Conservation (phyloP, 2,329 filamentous ascomycete species). For the Botrytis medusae region DNA sequence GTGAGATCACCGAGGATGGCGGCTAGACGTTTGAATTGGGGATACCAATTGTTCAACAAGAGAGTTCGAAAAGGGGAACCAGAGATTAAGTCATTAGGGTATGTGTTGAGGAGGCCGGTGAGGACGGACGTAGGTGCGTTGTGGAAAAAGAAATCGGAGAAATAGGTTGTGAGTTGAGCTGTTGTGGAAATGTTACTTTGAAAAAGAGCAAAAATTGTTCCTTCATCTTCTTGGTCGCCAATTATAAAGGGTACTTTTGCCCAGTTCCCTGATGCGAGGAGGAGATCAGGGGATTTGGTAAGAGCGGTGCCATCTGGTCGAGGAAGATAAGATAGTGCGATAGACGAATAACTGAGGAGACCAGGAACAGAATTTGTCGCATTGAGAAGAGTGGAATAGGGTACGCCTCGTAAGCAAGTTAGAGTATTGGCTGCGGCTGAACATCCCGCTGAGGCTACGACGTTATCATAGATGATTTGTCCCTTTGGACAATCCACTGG, state of each 20-base stretch:
- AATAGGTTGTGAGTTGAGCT: constrained; percentile 59
- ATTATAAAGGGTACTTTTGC: constrained; percentile 63
- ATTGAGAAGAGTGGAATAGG: constrained; percentile 60
- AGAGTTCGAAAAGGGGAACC: constrained; percentile 74
- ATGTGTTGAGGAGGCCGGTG: constrained; percentile 58
- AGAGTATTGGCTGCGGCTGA: constrained; percentile 55
- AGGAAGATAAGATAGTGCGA: constrained; percentile 72
- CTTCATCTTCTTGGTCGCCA: constrained; percentile 79
- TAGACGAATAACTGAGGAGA: constrained; percentile 63
- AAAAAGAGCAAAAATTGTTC: constrained; percentile 71
- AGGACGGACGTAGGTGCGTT: constrained; percentile 53
- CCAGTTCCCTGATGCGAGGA: constrained; percentile 54
- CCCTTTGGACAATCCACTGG: constrained; percentile 65
- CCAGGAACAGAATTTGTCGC: constrained; percentile 70
- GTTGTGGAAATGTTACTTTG: constrained; percentile 67
- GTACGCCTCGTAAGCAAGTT: constrained; percentile 61
- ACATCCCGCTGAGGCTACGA: constrained; percentile 64
- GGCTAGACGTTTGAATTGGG: constrained; percentile 73
- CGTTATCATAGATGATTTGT: constrained; percentile 62
- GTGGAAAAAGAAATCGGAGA: constrained; percentile 60
- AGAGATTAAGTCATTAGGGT: constrained; percentile 48
- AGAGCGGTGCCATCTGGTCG: constrained; percentile 68
- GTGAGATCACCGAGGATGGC: constrained; percentile 73
- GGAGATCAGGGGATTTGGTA: constrained; percentile 60
- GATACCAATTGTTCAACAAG: constrained; percentile 68